Evolutionary conservation across 202 grass and related monocot species (phyloP).

Genomic region (Zoysia matrella): DNA sequence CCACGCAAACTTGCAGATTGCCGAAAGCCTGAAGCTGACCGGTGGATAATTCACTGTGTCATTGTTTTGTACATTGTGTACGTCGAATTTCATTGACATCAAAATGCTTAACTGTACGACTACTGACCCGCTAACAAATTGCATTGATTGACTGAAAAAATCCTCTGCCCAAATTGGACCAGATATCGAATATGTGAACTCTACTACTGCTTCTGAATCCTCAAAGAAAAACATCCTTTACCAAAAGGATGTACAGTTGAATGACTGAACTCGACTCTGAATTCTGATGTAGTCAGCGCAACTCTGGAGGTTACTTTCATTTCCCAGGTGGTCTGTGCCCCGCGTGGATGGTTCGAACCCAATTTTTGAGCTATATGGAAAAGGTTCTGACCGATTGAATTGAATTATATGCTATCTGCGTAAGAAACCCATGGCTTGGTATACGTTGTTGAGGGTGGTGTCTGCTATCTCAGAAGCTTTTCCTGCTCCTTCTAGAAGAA

Average conservation of each 20-base stretch:
- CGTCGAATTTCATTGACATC: neutral
- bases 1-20: neutral
- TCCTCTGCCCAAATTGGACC: neutral
- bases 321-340: neutral
- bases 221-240: too few relatives aligned
- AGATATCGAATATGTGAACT: neutral
- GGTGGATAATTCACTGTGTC: too few relatives aligned
- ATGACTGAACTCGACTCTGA: too few relatives aligned
- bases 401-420: slow-evolving; percentile 52
- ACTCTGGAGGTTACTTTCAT: neutral
- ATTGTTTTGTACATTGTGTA: neutral
- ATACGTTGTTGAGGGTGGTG: slow-evolving; percentile 76
- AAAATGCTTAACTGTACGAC: too few relatives aligned
- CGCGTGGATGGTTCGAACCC: neutral
- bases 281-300: neutral
- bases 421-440: slow-evolving; percentile 98
- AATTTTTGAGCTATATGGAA: neutral
- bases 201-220: too few relatives aligned
- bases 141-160: too few relatives aligned
- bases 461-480: slow-evolving; percentile 88
- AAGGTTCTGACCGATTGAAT: slow-evolving; percentile 20
- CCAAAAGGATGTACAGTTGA: too few relatives aligned
- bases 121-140: too few relatives aligned
- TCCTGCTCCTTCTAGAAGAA: slow-evolving; percentile 72
- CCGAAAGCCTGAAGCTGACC: too few relatives aligned